Conservation (phyloP, 1,284 basidiomycete genomes). For the Serendipita sp. region DNA sequence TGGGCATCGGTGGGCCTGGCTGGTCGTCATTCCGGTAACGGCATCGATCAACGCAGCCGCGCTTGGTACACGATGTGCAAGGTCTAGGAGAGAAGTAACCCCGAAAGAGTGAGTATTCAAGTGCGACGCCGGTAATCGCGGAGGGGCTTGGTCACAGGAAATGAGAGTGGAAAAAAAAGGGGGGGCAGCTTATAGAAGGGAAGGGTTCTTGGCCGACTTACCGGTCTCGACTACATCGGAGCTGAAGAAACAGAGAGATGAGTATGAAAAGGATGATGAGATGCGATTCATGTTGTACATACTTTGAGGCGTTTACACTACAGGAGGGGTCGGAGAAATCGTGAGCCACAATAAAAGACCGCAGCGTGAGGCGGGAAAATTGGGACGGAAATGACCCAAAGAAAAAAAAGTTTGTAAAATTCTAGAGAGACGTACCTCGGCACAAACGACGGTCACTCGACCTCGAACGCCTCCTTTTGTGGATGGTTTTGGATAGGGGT, state of each 20-base stretch:
- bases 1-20: neutral
- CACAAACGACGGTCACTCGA: slow-evolving; percentile 2
- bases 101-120: neutral
- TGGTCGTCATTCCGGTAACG: slow-evolving; percentile 6
- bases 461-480: slow-evolving; percentile 3
- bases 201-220: neutral
- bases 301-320: slow-evolving; percentile 5
- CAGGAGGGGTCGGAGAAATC: neutral
- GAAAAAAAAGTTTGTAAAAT: neutral
- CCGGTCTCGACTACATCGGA: slow-evolving; percentile 4
- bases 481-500: neutral
- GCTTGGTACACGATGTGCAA: slow-evolving; percentile 3
- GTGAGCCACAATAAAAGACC: neutral
- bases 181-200: neutral
- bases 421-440: neutral
- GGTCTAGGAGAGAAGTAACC: neutral
- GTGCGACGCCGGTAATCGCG: neutral
- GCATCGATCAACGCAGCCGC: neutral
- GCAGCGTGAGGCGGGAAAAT: neutral
- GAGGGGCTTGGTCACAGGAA: neutral
- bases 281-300: neutral
- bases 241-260: neutral
- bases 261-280: neutral
- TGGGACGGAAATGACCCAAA: neutral
- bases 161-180: neutral